These are phyloP conservation scores for Lagerstroemia speciosa DNA, from an alignment of 345 rosid genomes.

Conservation along the genomic window DNA sequence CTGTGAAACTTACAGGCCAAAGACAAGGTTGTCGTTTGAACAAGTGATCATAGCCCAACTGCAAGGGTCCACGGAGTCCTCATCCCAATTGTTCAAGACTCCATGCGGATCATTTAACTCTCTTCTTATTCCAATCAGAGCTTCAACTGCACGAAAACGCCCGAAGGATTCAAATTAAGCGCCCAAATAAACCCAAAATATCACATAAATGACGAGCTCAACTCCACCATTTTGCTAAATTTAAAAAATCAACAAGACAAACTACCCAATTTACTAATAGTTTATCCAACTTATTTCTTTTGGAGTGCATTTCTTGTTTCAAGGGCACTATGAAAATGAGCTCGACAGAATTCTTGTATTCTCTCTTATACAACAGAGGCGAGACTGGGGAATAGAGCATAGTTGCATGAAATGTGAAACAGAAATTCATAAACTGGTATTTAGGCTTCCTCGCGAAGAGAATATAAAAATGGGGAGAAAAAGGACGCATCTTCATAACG, in stretches of 20 bases:
- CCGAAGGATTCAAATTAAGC: no score
- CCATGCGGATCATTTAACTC: constrained; percentile 70
- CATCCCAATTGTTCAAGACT: constrained; percentile 89
- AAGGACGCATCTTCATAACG: background rate
- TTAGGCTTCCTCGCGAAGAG: background rate
- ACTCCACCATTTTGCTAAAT: no score
- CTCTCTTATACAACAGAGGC: background rate
- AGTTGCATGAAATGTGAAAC: background rate
- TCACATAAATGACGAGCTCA: no score
- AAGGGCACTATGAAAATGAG: background rate
- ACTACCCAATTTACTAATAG: background rate
- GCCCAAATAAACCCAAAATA: background rate
- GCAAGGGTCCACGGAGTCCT: constrained; percentile 90
- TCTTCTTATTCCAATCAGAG: constrained; percentile 52
- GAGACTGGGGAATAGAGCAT: background rate
- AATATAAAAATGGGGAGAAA: background rate
- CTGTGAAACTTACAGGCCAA: constrained; percentile 48
- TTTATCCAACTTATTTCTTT: background rate
- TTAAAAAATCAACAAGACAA: no score
- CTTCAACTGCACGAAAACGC: constrained; percentile 52
- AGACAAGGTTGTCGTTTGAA: constrained; percentile 68
- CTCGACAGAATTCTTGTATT: background rate
- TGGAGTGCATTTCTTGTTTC: no score
- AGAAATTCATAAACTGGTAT: background rate
- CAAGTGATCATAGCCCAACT: constrained; percentile 96